These are phyloP conservation scores for Microstegium vimineum DNA, from an alignment of 176 grass and related monocot species.

Conservation along the genomic window DNA sequence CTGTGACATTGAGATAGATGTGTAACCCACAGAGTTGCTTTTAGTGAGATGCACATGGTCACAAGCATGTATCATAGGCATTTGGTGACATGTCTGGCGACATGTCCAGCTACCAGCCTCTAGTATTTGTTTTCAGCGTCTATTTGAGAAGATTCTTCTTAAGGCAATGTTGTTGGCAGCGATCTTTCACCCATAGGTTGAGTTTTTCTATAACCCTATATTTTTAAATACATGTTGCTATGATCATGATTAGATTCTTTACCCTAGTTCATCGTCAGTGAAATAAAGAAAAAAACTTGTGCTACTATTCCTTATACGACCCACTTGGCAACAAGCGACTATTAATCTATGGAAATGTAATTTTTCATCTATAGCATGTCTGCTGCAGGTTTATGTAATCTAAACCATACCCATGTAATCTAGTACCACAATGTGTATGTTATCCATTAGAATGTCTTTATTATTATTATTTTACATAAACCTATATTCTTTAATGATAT, in stretches of 20 bases:
- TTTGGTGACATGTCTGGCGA: accelerated
- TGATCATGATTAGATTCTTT: neutral
- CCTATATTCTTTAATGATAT: neutral
- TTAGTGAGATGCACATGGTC: neutral
- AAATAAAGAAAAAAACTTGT: neutral
- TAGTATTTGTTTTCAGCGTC: neutral
- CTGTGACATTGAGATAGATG: neutral
- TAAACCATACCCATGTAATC: neutral
- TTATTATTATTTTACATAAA: neutral
- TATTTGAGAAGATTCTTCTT: neutral
- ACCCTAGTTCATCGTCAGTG: neutral
- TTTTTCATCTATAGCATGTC: neutral
- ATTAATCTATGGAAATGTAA: neutral
- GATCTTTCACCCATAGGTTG: neutral
- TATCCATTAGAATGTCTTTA: neutral
- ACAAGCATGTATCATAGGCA: neutral
- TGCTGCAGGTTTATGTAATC: neutral
- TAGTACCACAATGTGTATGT: neutral
- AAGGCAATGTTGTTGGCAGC: accelerated
- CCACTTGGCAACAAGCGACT: neutral
- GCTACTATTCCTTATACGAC: neutral
- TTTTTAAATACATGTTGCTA: neutral
- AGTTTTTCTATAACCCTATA: neutral
- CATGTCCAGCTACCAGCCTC: neutral
- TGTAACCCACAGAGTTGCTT: neutral